These are phyloP conservation scores for Cyanidioschyzon merolae DNA, from an alignment of 23 red algal genomes.

Conservation along the genomic window DNA sequence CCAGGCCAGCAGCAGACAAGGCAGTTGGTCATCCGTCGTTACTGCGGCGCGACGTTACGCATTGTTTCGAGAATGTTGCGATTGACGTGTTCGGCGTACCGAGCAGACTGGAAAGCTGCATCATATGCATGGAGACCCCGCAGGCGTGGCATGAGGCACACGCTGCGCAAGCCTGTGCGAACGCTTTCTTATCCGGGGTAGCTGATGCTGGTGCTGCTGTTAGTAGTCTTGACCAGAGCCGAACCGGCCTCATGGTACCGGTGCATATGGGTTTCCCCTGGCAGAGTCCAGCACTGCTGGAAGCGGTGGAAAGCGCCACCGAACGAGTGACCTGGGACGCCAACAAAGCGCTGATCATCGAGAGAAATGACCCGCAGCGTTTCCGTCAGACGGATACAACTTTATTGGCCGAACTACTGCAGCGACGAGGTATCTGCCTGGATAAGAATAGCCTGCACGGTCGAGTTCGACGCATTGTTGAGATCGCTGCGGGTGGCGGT, in stretches of 20 bases:
- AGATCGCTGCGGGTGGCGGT: not conserved
- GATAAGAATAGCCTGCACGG: not conserved
- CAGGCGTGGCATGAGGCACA: constrained; percentile 23
- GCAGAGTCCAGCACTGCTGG: not conserved
- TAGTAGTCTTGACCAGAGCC: not conserved
- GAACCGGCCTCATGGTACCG: not conserved
- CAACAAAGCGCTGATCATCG: not conserved
- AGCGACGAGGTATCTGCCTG: not conserved
- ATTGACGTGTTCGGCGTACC: constrained; percentile 77
- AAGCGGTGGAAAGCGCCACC: not conserved
- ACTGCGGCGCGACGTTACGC: not conserved
- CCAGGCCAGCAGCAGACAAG: not conserved
- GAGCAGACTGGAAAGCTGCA: constrained; percentile 42
- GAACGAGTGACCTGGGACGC: not conserved
- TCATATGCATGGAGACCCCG: not conserved
- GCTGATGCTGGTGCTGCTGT: not conserved
- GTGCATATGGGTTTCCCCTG: not conserved
- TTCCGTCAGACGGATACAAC: not conserved
- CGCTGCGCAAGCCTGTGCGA: not conserved
- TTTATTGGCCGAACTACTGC: not conserved
- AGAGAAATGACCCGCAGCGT: not conserved
- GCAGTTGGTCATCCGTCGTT: constrained; percentile 34
- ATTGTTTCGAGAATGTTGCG: constrained; percentile 24
- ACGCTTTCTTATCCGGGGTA: not conserved
- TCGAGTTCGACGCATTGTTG: not conserved